Percentiles rank a stretch among this genome's conserved stretches.
Evolutionary conservation across 768 basidiomycete species (phyloP).

Genomic region (Daedaleopsis sinensis): DNA sequence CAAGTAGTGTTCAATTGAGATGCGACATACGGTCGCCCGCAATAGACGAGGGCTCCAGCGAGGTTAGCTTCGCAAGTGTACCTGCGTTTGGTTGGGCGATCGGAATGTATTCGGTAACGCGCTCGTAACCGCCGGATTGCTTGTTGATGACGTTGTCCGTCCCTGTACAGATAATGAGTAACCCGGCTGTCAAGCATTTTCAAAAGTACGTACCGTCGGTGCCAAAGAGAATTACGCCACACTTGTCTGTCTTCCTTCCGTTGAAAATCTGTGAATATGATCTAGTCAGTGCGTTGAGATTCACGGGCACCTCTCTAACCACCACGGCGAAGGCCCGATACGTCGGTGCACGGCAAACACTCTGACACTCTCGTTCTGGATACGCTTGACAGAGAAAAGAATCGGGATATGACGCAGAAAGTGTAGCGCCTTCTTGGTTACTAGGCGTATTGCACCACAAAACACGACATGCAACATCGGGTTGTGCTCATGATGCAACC

Average conservation of each 20-base stretch:
- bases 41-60: conserved; percentile 55
- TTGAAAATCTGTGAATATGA: conserved; percentile 70
- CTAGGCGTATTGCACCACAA: too few relatives aligned
- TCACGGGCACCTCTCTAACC: too few relatives aligned
- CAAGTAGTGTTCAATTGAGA: too few relatives aligned
- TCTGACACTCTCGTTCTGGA: too few relatives aligned
- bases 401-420: too few relatives aligned
- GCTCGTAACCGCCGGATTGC: conserved; percentile 69
- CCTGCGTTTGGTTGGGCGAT: conserved; percentile 66
- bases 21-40: conserved; percentile 65
- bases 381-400: too few relatives aligned
- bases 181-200: neutral
- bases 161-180: conserved; percentile 38
- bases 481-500: too few relatives aligned
- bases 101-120: conserved; percentile 70
- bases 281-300: too few relatives aligned
- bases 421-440: too few relatives aligned
- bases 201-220: conserved; percentile 60
- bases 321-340: too few relatives aligned
- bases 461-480: too few relatives aligned
- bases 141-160: conserved; percentile 68
- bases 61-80: conserved; percentile 68
- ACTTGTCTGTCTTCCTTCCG: conserved; percentile 91
- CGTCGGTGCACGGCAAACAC: too few relatives aligned
- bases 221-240: conserved; percentile 90